Conservation (phyloP, 345 rosid genomes). For the Euphorbia pulcherrima region DNA sequence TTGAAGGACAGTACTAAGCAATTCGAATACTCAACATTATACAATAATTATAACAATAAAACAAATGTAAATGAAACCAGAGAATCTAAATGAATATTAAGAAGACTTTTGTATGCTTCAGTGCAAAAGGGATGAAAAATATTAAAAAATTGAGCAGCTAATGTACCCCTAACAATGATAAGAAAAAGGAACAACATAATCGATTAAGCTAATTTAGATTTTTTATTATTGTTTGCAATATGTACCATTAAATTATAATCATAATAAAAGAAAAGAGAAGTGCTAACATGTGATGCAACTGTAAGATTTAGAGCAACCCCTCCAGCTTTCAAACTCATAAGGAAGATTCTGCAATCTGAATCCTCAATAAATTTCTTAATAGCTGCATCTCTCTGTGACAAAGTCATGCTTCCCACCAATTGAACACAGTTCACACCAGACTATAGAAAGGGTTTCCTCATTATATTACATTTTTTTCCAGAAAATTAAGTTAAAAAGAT, state of each 20-base stretch:
- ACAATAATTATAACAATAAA: not conserved
- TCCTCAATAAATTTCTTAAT: slow-evolving; percentile 79
- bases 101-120: not conserved
- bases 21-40: not conserved
- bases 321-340: slow-evolving; percentile 94
- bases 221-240: not conserved
- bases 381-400: slow-evolving; percentile 72
- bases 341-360: slow-evolving; percentile 84
- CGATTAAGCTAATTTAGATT: not conserved
- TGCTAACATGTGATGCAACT: slow-evolving; percentile 90
- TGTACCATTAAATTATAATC: not conserved
- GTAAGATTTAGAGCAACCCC: slow-evolving; percentile 94
- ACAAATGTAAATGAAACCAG: not conserved
- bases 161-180: not conserved
- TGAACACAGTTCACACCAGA: slow-evolving; percentile 79
- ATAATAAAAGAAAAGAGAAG: slow-evolving; percentile 7
- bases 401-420: slow-evolving; percentile 84
- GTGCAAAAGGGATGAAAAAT: not conserved
- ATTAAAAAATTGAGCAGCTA: not conserved
- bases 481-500: slow-evolving; percentile 2
- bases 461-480: slow-evolving; percentile 6
- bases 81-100: not conserved
- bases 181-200: too few species aligned
- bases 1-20: not conserved
- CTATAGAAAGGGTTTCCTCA: slow-evolving; percentile 36